Percentiles rank a stretch among this genome's conserved stretches.
phyloP scores from a whole-genome alignment of 2,329 filamentous ascomycete genomes.

The Ophiostoma sp. region DNA sequence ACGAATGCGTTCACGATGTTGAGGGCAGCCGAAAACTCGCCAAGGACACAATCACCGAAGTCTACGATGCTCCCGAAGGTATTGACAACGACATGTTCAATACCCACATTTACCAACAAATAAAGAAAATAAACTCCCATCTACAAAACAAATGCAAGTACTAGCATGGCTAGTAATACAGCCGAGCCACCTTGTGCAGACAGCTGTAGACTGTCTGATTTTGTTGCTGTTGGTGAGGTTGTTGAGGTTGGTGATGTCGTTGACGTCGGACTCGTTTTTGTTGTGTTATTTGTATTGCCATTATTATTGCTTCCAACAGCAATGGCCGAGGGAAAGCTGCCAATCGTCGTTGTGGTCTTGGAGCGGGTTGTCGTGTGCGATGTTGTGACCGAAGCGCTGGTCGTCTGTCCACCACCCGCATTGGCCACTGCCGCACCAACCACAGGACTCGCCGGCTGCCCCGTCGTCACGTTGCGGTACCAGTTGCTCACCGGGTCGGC shows the following conservation, averaged over 20 bases:
- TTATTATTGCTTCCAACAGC: neutral
- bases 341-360: neutral
- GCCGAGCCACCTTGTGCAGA: neutral
- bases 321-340: neutral
- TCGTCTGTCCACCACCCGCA: neutral
- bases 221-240: neutral
- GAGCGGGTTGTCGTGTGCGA: neutral
- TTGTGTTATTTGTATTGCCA: neutral
- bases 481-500: slow-evolving; percentile 47
- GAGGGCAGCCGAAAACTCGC: slow-evolving; percentile 75
- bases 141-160: neutral
- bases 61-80: slow-evolving; percentile 86
- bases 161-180: neutral
- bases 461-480: slow-evolving; percentile 44
- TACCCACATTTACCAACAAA: neutral
- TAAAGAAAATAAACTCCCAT: neutral
- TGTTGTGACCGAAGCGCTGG: neutral
- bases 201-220: neutral
- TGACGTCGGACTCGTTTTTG: neutral
- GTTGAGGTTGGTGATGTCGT: neutral
- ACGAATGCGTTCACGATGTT: slow-evolving; percentile 84
- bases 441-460: slow-evolving; percentile 29
- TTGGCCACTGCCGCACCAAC: neutral
- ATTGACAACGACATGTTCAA: slow-evolving; percentile 96
- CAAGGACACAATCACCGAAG: slow-evolving; percentile 80